Percentiles rank a stretch among this genome's conserved stretches.
Conservation (phyloP, 352 stramenopile species). For the Phytophthora pinifolia region DNA sequence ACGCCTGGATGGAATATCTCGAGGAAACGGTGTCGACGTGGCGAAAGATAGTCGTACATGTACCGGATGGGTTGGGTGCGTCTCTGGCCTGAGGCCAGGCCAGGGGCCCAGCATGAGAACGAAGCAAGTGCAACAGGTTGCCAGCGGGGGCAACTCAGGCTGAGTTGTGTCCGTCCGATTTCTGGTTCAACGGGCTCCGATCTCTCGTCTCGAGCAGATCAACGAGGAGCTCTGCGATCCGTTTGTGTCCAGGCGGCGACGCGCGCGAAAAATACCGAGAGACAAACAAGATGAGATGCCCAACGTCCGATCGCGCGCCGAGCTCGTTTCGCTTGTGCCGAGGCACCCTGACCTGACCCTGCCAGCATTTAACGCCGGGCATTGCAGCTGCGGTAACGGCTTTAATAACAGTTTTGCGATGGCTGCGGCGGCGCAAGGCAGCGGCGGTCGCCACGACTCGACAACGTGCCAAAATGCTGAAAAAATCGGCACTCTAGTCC, state of each 20-base stretch:
- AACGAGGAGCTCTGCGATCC: constrained; percentile 9
- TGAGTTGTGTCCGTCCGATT: constrained; percentile 8
- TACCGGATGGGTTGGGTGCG: constrained; percentile 25
- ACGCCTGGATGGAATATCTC: too few species aligned
- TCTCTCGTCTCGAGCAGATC: constrained; percentile 26
- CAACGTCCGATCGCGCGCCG: constrained; percentile 17
- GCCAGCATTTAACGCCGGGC: constrained; percentile 1
- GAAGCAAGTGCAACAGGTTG: constrained; percentile 11
- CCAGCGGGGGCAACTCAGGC: background rate
- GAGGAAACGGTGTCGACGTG: constrained; percentile 29
- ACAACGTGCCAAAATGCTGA: constrained; percentile 15
- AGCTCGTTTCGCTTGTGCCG: constrained; percentile 1
- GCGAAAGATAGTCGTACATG: constrained; percentile 29
- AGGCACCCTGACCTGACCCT: too few species aligned
- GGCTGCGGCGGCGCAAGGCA: background rate
- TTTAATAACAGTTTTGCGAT: constrained; percentile 18
- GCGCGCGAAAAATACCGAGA: constrained; percentile 13
- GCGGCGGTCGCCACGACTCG: constrained; percentile 11
- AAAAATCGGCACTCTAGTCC: constrained; percentile 12
- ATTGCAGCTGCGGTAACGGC: constrained; percentile 9
- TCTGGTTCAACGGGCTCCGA: constrained; percentile 11
- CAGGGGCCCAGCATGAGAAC: constrained; percentile 1
- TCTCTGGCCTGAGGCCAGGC: too few species aligned
- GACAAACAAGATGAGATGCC: constrained; percentile 24
- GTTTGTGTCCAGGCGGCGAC: constrained; percentile 12